Evolutionary conservation across 2,329 filamentous ascomycete genomes (phyloP), one percentile per base, ranked within the genome.

Genomic region (Nemania serpens): DNA sequence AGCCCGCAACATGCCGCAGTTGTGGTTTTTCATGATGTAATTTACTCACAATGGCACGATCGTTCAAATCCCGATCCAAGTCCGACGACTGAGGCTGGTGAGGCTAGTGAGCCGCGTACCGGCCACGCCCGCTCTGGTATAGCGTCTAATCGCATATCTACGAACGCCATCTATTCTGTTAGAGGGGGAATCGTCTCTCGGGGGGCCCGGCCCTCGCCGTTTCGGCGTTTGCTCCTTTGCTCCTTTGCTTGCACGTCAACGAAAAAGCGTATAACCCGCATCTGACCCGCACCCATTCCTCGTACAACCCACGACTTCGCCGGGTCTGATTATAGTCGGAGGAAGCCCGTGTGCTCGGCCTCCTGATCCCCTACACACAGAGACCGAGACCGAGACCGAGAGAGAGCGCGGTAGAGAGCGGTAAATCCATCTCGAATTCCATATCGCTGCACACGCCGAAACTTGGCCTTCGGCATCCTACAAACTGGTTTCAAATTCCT

Each of bases 41-140:
- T 64, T 46, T 33, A n/a, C 13, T 43, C 37, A 11, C 41, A 51
- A 48, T 64, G 47, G 63, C 54, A 65, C 58, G 63, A 63, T 61
- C 55, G 63, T 58, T 59, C 62, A 64, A 62, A 64, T 46, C 52
- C 62, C 62, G 62, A 64, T 48, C 52, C 56, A 57, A 39, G 2
- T 45, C 55, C 62, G 62, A 56, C 11, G 3, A 1, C 0, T 56
- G 39, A 59, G 43, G 58, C 58, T 55, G 25, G 25, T 20, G 6
- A 12, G 20, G 18, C 41, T 43, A 22, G 54, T 53, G 46, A 47
- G 43, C 4, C 25, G 53, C 52, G 17, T 39, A 20, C 39, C 59
- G 59, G 54, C 59, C 48, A 11, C 20, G 34, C 39, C 59, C 55
- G 58, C 47, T 34, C 22, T 18, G 15, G 1, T 2, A 25, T 58